Evolutionary conservation across 202 grass and related monocot species (phyloP), one percentile per base, ranked within the genome.

Genomic region (Dendrocalamus latiflorus): DNA sequence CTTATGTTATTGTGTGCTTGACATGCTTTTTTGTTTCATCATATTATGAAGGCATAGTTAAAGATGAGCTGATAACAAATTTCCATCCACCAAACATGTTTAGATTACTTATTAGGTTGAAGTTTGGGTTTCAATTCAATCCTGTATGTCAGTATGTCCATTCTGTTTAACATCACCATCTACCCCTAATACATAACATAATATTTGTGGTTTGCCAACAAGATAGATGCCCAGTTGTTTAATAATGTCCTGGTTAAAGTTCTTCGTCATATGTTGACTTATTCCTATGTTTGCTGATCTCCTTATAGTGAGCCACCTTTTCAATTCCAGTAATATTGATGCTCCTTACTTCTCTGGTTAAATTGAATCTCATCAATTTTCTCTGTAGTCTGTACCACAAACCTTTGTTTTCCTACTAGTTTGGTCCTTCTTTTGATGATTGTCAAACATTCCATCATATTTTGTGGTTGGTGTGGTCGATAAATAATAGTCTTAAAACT

Each of bases 1-100:
- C 8, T 79, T 81, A 30, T 85, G 54, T 34, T 68, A 54, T 51
- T 74, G 41, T 69, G 50, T 59, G 16, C 21, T 74, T 68, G 14
- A 1, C 39, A 77, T 59, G 43, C 1, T 24, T 56, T 78, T 55
- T 44, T 16, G n/a, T 48, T 38, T 73, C 62, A 17, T 39, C 6
- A 6, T 78, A 78, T 39, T 74, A 34, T 14, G 0, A 45, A 61
- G 13, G 18, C 20, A 16, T 11, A 22, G 8, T 43, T n/a, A 59
- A 80, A 17, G 12, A 72, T 62, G 13, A 17, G 6, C n/a, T 15
- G 33, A 54, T 18, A 6, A 15, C 16, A 73, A 68, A 24, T n/a
- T 58, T 43, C 0, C 42, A 36, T 84, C 6, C 26, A 53, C 24
- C 21, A 53, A 18, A 63, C 15, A 57, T 5, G 13, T 65, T 57